Conservation (phyloP, 345 rosid species). For the Populus tremula region DNA sequence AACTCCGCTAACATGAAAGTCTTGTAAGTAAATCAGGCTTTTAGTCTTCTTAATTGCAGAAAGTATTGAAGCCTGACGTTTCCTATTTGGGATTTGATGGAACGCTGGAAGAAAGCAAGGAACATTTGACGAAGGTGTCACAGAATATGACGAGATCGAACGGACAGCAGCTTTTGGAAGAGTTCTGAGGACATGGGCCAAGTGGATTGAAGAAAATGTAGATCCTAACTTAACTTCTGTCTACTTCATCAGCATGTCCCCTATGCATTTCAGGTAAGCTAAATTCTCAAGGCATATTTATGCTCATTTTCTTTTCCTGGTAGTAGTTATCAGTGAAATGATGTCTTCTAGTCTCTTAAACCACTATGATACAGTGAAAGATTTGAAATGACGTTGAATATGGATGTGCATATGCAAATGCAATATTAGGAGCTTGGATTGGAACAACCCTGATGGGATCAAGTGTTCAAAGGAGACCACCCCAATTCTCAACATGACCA, state of each 20-base stretch:
- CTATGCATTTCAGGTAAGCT: conserved; percentile 27
- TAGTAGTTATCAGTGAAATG: not conserved
- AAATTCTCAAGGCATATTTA: not conserved
- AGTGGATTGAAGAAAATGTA: conserved; percentile 22
- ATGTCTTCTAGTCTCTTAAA: not conserved
- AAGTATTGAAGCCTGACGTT: not conserved
- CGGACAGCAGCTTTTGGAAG: conserved; percentile 22
- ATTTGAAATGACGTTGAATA: not conserved
- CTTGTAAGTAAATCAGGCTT: conserved; percentile 37
- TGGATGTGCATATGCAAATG: not conserved
- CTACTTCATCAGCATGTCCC: conserved; percentile 30
- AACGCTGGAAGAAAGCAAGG: conserved; percentile 2
- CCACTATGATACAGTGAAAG: not conserved
- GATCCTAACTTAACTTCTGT: conserved; percentile 22
- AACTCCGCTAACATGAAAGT: conserved; percentile 45
- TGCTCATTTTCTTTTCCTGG: not conserved
- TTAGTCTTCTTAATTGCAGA: not conserved
- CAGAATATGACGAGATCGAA: conserved; percentile 22
- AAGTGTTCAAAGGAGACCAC: conserved; percentile 24
- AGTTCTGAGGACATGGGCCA: conserved; percentile 24
- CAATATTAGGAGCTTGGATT: conserved; percentile 20
- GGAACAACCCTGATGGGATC: conserved; percentile 23
- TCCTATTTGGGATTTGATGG: not conserved
- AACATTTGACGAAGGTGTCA: conserved; percentile 7
- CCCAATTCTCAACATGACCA: conserved; percentile 3